Conservation (phyloP, 164 flowering plant species). For the Macadamia tetraphylla region DNA sequence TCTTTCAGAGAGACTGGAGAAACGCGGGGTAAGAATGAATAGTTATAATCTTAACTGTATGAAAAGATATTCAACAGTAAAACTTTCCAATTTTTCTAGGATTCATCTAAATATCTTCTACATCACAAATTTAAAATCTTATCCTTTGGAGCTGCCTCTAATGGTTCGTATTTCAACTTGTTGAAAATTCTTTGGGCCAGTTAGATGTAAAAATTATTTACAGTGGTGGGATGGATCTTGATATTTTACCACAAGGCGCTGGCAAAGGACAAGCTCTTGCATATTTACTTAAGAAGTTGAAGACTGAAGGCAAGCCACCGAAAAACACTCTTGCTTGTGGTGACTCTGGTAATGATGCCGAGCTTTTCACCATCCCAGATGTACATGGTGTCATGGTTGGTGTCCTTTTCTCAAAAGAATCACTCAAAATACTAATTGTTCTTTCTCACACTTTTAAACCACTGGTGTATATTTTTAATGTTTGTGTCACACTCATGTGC, state of each 20-base stretch:
- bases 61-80: background rate
- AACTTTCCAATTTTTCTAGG: background rate
- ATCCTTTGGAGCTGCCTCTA: background rate
- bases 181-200: conserved; percentile 29
- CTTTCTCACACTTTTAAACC: background rate
- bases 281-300: conserved; percentile 60
- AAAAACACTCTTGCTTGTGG: conserved; percentile 73
- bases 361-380: conserved; percentile 74
- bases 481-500: background rate
- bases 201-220: conserved; percentile 75
- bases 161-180: background rate
- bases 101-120: background rate
- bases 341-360: conserved; percentile 93
- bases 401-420: conserved; percentile 6
- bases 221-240: conserved; percentile 81
- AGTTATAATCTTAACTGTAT: background rate
- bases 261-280: conserved; percentile 96
- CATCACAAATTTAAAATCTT: background rate
- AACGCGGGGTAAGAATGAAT: conserved; percentile 68
- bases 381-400: conserved; percentile 90
- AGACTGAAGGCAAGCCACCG: conserved; percentile 50
- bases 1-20: conserved; percentile 47
- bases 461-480: background rate
- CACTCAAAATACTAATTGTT: background rate
- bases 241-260: conserved; percentile 74